These are phyloP conservation scores for Colletotrichum tofieldiae DNA, from an alignment of 2,329 filamentous ascomycete species.

Conservation along the genomic window DNA sequence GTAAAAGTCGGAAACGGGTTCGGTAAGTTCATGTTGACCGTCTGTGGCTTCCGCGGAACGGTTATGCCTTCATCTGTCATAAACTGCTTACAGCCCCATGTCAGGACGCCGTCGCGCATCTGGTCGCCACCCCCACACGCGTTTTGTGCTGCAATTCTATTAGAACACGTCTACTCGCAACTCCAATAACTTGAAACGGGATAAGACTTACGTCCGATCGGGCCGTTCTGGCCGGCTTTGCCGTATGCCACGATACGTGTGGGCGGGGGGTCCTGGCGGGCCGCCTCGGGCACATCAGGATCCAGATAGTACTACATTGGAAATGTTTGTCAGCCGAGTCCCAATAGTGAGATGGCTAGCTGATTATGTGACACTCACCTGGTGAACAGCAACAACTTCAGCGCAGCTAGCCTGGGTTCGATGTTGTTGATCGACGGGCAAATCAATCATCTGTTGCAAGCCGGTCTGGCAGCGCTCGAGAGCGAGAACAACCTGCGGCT, in stretches of 20 bases:
- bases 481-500: neutral
- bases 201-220: neutral
- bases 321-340: neutral
- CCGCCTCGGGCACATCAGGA: neutral
- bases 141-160: neutral
- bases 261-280: neutral
- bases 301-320: slow-evolving; percentile 5
- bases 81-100: slow-evolving; percentile 6
- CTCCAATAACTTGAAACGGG: accelerated
- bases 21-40: neutral
- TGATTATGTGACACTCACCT: neutral
- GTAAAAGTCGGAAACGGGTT: neutral
- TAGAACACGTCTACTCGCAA: neutral
- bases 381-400: neutral
- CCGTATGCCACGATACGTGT: neutral
- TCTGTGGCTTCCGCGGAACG: neutral
- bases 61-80: neutral
- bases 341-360: too few species aligned
- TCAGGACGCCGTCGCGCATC: neutral
- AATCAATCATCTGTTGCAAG: neutral
- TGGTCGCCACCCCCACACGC: neutral
- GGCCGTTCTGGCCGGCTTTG: neutral
- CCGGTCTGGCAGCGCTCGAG: neutral
- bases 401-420: neutral
- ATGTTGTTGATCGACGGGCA: neutral